Conservation (phyloP, 2,329 filamentous ascomycete genomes). For the Fusarium beomiforme region DNA sequence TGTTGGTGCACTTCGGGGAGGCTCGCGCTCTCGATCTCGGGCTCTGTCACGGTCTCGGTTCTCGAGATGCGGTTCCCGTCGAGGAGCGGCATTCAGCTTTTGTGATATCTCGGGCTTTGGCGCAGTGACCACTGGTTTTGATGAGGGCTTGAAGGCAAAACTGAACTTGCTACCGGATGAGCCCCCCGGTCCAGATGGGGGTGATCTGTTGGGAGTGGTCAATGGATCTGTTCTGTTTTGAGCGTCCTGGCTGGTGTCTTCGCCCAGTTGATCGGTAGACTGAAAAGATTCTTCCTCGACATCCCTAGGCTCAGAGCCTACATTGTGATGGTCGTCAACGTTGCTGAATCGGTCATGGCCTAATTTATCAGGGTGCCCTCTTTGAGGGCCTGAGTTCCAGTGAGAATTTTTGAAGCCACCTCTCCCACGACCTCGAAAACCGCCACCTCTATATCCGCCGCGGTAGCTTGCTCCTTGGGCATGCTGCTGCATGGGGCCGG, state of each 20-base stretch:
- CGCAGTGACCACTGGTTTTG: slow-evolving; percentile 64
- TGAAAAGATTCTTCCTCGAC: slow-evolving; percentile 37
- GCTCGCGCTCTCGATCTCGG: slow-evolving; percentile 48
- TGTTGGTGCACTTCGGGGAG: slow-evolving; percentile 61
- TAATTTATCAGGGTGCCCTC: slow-evolving; percentile 37
- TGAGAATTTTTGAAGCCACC: slow-evolving; percentile 75
- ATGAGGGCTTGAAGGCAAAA: slow-evolving; percentile 87
- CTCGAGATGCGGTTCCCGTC: slow-evolving; percentile 49
- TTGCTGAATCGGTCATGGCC: slow-evolving; percentile 32
- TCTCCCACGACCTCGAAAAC: slow-evolving; percentile 69
- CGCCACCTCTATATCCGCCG: slow-evolving; percentile 61
- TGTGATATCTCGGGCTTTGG: slow-evolving; percentile 74
- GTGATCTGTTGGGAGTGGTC: slow-evolving; percentile 64
- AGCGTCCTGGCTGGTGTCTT: slow-evolving; percentile 48
- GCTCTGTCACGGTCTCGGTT: slow-evolving; percentile 52
- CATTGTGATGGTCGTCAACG: slow-evolving; percentile 26
- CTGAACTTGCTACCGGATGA: slow-evolving; percentile 79
- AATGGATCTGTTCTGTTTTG: slow-evolving; percentile 59
- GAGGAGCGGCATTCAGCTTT: slow-evolving; percentile 72
- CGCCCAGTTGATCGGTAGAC: slow-evolving; percentile 10
- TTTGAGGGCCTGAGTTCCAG: slow-evolving; percentile 58
- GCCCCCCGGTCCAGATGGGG: slow-evolving; percentile 62
- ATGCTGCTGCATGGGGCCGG: slow-evolving; percentile 66
- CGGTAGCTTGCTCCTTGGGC: slow-evolving; percentile 58
- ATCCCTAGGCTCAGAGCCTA: slow-evolving; percentile 26